Percentiles rank a stretch among this genome's conserved stretches.
These are phyloP conservation scores for Alternaria arbusti DNA, from an alignment of 2,329 filamentous ascomycete species.

Conservation along the genomic window DNA sequence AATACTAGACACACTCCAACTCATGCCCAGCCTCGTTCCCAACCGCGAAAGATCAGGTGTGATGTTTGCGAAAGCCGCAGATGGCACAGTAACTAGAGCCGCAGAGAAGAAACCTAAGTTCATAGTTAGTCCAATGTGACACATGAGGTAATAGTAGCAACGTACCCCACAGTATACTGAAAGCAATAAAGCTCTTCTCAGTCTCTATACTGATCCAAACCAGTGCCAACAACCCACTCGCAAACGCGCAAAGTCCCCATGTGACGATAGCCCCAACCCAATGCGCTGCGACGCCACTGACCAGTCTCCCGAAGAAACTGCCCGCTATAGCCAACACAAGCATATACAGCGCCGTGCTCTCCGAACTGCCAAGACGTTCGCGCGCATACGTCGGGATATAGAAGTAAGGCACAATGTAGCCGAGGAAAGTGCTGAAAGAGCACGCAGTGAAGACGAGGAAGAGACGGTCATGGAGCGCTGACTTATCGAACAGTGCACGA, in stretches of 20 bases:
- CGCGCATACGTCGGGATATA: slow-evolving; percentile 46
- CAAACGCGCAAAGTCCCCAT: slow-evolving; percentile 40
- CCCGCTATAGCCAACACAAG: slow-evolving; percentile 41
- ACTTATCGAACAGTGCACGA: slow-evolving; percentile 41
- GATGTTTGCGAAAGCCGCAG: slow-evolving; percentile 46
- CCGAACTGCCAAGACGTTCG: slow-evolving; percentile 36
- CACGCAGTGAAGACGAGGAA: slow-evolving; percentile 46
- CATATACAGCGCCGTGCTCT: slow-evolving; percentile 41
- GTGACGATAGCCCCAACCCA: slow-evolving; percentile 41
- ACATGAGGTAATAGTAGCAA: not conserved
- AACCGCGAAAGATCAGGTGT: slow-evolving; percentile 45
- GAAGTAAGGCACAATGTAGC: slow-evolving; percentile 49
- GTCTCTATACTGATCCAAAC: slow-evolving; percentile 43
- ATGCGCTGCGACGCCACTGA: slow-evolving; percentile 40
- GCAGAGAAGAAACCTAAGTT: slow-evolving; percentile 45
- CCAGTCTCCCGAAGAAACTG: slow-evolving; percentile 45
- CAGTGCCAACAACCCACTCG: slow-evolving; percentile 37
- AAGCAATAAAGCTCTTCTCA: slow-evolving; percentile 38
- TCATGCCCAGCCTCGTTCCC: slow-evolving; percentile 47
- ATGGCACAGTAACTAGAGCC: slow-evolving; percentile 46
- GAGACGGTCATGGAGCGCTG: slow-evolving; percentile 41
- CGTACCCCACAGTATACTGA: slow-evolving; percentile 47
- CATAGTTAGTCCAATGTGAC: not conserved
- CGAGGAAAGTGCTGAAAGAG: slow-evolving; percentile 45
- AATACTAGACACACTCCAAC: slow-evolving; percentile 45